Evolutionary conservation across 1,139 yeast species (phyloP).

Genomic region (Zygosaccharomyces pseudobailii): DNA sequence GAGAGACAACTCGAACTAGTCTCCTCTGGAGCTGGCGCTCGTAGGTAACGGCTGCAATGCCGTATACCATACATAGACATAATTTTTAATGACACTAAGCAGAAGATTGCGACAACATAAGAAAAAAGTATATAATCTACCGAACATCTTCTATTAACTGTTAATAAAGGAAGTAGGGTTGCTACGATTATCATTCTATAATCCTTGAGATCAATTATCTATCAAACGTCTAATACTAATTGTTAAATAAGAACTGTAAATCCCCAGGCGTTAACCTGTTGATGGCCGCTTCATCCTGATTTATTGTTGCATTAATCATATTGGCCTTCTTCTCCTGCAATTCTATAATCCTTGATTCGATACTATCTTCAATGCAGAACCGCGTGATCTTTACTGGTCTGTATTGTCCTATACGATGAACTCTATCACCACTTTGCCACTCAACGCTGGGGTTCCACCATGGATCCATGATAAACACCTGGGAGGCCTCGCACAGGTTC

Average conservation of each 20-base stretch:
- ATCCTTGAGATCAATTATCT: neutral
- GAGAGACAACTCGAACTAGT: slow-evolving; percentile 61
- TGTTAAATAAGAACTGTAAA: slow-evolving; percentile 85
- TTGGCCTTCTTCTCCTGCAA: slow-evolving; percentile 95
- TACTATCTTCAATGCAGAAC: slow-evolving; percentile 91
- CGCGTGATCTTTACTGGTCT: slow-evolving; percentile 93
- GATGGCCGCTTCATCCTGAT: slow-evolving; percentile 86
- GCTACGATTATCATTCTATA: too few relatives aligned
- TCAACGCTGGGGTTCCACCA: slow-evolving; percentile 99
- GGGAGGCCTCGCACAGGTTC: slow-evolving; percentile 93
- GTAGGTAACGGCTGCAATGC: slow-evolving; percentile 38
- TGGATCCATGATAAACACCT: slow-evolving; percentile 90
- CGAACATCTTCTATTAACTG: too few relatives aligned
- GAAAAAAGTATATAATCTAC: too few relatives aligned
- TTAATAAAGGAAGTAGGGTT: too few relatives aligned
- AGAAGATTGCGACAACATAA: too few relatives aligned
- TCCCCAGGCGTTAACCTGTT: slow-evolving; percentile 87
- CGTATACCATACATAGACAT: neutral
- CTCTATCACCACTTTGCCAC: slow-evolving; percentile 98
- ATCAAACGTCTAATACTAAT: slow-evolving; percentile 35
- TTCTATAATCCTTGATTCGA: slow-evolving; percentile 92
- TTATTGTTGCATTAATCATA: slow-evolving; percentile 95
- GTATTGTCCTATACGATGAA: slow-evolving; percentile 93
- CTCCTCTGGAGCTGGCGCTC: slow-evolving; percentile 83
- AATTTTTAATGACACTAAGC: too few relatives aligned